These are phyloP conservation scores for Debaryomyces sp. DNA, from an alignment of 1,139 yeast genomes.

Conservation along the genomic window DNA sequence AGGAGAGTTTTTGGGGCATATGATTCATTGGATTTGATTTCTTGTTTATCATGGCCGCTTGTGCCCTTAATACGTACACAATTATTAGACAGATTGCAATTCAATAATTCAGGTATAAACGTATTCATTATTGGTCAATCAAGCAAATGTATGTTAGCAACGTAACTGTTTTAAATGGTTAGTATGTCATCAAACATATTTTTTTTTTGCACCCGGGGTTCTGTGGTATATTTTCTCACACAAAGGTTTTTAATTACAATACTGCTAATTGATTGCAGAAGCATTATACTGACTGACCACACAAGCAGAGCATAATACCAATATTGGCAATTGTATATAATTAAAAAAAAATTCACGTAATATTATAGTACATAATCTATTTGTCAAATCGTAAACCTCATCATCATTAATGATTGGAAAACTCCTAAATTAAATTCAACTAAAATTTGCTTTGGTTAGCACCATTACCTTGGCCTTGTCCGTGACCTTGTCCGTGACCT, in stretches of 20 bases:
- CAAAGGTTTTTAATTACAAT: neutral
- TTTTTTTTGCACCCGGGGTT: conserved; percentile 1
- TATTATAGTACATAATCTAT: conserved; percentile 12
- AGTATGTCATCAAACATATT: neutral
- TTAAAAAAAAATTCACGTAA: conserved; percentile 7
- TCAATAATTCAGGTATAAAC: neutral
- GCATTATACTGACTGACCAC: neutral
- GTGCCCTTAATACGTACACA: neutral
- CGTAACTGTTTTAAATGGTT: neutral
- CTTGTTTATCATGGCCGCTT: neutral
- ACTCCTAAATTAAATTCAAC: neutral
- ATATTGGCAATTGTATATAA: neutral
- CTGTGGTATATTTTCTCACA: neutral
- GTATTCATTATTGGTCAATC: neutral
- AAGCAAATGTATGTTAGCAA: neutral
- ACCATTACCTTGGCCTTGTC: conserved; percentile 5
- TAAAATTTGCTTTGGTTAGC: conserved; percentile 4
- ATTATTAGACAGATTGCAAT: neutral
- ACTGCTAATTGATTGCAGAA: neutral
- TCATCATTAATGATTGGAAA: conserved; percentile 1
- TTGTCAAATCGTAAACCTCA: conserved; percentile 8
- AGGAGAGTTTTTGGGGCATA: conserved; percentile 1
- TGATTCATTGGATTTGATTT: neutral
- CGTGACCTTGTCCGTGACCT: conserved; percentile 5
- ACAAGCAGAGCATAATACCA: neutral